These are phyloP conservation scores for Phialophora chinensis DNA, from an alignment of 2,329 filamentous ascomycete species.

Conservation along the genomic window DNA sequence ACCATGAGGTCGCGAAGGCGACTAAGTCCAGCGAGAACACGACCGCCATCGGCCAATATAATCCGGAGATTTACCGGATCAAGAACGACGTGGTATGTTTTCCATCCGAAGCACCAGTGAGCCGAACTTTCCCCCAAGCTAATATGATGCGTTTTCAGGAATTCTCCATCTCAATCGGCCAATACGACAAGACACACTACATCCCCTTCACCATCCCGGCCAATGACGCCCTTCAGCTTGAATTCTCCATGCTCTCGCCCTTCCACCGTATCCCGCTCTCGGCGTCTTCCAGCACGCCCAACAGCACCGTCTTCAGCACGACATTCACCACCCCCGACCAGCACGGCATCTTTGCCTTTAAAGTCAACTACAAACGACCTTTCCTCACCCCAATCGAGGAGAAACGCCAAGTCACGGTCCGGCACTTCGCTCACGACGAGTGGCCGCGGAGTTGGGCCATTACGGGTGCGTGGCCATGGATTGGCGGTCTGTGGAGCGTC, in stretches of 20 bases:
- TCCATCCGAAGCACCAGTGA: neutral
- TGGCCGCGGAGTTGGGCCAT: conserved; percentile 91
- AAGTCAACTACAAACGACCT: conserved; percentile 94
- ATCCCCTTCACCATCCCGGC: conserved; percentile 72
- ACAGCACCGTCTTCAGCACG: conserved; percentile 74
- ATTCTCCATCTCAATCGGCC: conserved; percentile 86
- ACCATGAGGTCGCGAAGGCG: conserved; percentile 62
- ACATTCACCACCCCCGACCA: conserved; percentile 89
- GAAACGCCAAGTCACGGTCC: conserved; percentile 91
- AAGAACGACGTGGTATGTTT: conserved; percentile 92
- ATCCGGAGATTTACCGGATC: conserved; percentile 89
- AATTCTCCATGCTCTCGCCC: conserved; percentile 98
- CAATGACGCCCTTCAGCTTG: conserved; percentile 82
- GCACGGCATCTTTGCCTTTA: conserved; percentile 99
- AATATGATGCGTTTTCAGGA: conserved; percentile 58
- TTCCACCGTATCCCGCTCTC: conserved; percentile 85
- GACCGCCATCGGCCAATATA: conserved; percentile 57
- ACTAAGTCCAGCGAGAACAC: conserved; percentile 59
- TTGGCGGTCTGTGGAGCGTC: conserved; percentile 83
- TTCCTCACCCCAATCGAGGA: conserved; percentile 89
- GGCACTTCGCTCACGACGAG: conserved; percentile 97
- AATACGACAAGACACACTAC: conserved; percentile 78
- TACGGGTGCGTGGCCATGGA: conserved; percentile 91
- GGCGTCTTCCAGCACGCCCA: conserved; percentile 62
- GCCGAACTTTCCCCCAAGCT: neutral